Evolutionary conservation across 495 filamentous ascomycete species (phyloP).

Genomic region (Rostrohypoxylon terebratum): DNA sequence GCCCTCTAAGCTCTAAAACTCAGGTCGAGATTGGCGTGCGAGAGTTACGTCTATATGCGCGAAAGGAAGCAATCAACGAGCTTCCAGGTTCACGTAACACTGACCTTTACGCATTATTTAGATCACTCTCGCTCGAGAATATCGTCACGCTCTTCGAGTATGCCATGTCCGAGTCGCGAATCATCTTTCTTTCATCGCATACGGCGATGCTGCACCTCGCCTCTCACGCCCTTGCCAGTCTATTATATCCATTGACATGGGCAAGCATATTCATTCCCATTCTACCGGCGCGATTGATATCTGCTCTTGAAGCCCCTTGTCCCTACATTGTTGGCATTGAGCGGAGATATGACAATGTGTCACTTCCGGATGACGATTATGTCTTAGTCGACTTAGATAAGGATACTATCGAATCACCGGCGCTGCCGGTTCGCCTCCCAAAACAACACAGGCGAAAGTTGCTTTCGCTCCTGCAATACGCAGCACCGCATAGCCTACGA

Average conservation of each 20-base stretch:
- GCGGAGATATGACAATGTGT: slow-evolving; percentile 88
- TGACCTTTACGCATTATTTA: slow-evolving; percentile 93
- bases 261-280: slow-evolving; percentile 93
- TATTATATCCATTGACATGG: slow-evolving; percentile 94
- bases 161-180: slow-evolving; percentile 90
- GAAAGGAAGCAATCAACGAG: slow-evolving; percentile 94
- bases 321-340: slow-evolving; percentile 98
- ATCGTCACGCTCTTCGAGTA: slow-evolving; percentile 94
- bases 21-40: slow-evolving; percentile 93
- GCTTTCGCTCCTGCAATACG: slow-evolving; percentile 84
- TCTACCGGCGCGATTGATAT: slow-evolving; percentile 85
- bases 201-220: slow-evolving; percentile 96
- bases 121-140: slow-evolving; percentile 87
- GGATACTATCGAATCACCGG: slow-evolving; percentile 85
- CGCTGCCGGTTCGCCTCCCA: slow-evolving; percentile 78
- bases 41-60: slow-evolving; percentile 89
- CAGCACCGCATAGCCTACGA: slow-evolving; percentile 88
- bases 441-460: slow-evolving; percentile 92
- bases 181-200: slow-evolving; percentile 95
- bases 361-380: slow-evolving; percentile 96
- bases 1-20: slow-evolving; percentile 90
- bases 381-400: slow-evolving; percentile 93
- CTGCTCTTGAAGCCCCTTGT: slow-evolving; percentile 92
- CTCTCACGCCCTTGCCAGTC: slow-evolving; percentile 80
- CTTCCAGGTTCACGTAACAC: slow-evolving; percentile 90